Evolutionary conservation across 306 rosid species (phyloP), one percentile per base, ranked within the genome.

Genomic region (Ochetophila trinervis): DNA sequence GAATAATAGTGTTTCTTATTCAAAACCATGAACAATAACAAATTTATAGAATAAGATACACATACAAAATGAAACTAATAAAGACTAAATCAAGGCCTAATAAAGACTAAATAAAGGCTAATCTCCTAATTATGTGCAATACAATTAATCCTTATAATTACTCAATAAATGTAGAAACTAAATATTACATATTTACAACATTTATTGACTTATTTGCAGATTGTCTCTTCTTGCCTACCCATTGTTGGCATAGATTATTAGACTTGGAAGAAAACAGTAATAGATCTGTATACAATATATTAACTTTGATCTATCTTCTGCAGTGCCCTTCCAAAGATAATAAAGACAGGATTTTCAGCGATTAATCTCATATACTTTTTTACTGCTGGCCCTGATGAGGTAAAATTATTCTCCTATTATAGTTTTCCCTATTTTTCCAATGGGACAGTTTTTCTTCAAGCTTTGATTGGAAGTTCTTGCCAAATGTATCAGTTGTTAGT

Each of bases 341-440:
- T 94, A 75, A 94, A 90, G 91, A 94, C 89, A 53, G 97, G 99
- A 66, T 94, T 94, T 82, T 49, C 97, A 18, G 89, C 99, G 5
- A 94, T 94, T 83, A 94, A 94, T 84, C 99, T 94, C 78, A 94
- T 90, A 67, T 94, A 94, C 92, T 94, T 94, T 62, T 94, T 94
- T 91, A 94, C 99, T 1, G 99, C 99, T 0, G 97, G 99, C 34
- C 96, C 99, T 68, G 99, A 94, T 80, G 97, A 94, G 99, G 99
- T 94, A 81, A 66, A 50, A 35, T 58, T 13, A 4, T 6, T 53
- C 37, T 12, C 15, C 12, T 52, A 3, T 47, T 17, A 57, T 56
- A 15, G 14, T 57, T 62, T 30, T 20, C 37, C 37, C n/a, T 61
- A 56, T 54, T 42, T 17, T 5, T 5, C 6, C 18, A 45, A 27